Base-by-base conservation (phyloP, 495 filamentous ascomycete species). In the Lentithecium fluviatile region DNA sequence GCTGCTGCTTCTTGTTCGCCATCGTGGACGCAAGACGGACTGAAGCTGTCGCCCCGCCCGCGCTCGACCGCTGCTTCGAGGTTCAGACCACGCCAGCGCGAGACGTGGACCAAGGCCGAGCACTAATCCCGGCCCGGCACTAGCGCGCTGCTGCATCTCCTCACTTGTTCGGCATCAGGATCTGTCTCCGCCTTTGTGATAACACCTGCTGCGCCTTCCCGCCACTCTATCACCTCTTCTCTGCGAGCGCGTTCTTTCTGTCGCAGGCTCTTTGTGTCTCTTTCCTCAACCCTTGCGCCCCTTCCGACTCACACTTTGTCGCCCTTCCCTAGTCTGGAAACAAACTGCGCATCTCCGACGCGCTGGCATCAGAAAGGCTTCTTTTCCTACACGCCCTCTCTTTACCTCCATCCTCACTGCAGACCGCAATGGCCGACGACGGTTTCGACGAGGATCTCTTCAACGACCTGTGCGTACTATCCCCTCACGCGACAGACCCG, bases 381-480 rank as follows among this genome's bases (percentile, higher is more conserved):
- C n/a, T n/a, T n/a, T n/a, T n/a, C n/a, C n/a, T n/a, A n/a, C 19
- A 34, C 54, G 55, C 37, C 8, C 34, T 26, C 21, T 36, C 46
- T 51, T 50, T 19, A 36, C 29, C 45, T 38, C 24, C 17, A 48
- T 48, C 24, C 20, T 36, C 23, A 3, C 29, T n/a, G 25, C 10
- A 34, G 19, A 52, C n/a, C 55, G 67, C 37, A 56, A 95, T 95
- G 91, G 83, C 90, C 23, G 91, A 95, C 72, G 91, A 95, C 73
- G 91, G 92, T 60, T 85, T 92, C 64, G 95, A 97, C 52, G 95
- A 97, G 69, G 94, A 98, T 82, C 88, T 98, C 70, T 98, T 98
- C 73, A 94, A 91, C 64, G 94, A 98, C 78, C 84, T 98, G 94
- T 97, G 81, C 73, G 91, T 82, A 36, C 38, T 37, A 23, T 23